These are phyloP conservation scores for Sporothrix curviconia DNA, from an alignment of 2,329 filamentous ascomycete species.

Conservation along the genomic window DNA sequence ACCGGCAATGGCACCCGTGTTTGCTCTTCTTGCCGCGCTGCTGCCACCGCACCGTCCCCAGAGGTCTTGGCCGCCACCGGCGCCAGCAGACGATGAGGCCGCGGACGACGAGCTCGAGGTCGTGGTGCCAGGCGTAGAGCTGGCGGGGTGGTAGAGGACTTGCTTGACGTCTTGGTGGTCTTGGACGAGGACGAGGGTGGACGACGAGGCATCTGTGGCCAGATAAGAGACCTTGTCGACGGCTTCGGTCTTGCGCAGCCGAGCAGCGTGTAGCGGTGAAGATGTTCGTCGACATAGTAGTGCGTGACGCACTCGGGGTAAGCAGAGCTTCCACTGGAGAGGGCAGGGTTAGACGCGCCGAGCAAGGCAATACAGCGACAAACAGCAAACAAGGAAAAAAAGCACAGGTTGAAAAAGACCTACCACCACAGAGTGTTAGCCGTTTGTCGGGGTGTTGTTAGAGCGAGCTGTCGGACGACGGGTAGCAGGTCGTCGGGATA, in stretches of 20 bases:
- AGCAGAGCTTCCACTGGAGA: conserved; percentile 14
- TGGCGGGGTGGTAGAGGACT: background rate
- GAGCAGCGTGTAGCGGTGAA: conserved; percentile 26
- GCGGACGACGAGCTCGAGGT: background rate
- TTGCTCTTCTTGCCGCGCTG: conserved; percentile 5
- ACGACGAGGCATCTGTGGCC: conserved; percentile 9
- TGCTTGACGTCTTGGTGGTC: background rate
- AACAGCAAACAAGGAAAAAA: background rate
- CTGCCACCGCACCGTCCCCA: background rate
- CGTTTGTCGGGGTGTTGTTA: conserved; percentile 24
- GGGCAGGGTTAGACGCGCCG: background rate
- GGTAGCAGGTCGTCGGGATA: conserved; percentile 26
- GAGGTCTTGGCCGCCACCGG: background rate
- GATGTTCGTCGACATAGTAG: conserved; percentile 22
- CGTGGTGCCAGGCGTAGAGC: background rate
- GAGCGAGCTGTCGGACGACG: conserved; percentile 20
- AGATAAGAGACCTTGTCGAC: conserved; percentile 22
- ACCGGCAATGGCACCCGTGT: conserved; percentile 28
- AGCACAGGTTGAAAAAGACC: conserved; percentile 8
- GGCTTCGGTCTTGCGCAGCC: conserved; percentile 23
- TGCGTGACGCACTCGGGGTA: conserved; percentile 28
- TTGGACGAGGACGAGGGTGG: background rate
- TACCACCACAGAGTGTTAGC: conserved; percentile 29
- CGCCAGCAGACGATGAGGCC: background rate
- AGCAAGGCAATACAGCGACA: too few relatives aligned